Base-by-base conservation (phyloP, 2,329 filamentous ascomycete genomes). In the Catunica adiposa region DNA sequence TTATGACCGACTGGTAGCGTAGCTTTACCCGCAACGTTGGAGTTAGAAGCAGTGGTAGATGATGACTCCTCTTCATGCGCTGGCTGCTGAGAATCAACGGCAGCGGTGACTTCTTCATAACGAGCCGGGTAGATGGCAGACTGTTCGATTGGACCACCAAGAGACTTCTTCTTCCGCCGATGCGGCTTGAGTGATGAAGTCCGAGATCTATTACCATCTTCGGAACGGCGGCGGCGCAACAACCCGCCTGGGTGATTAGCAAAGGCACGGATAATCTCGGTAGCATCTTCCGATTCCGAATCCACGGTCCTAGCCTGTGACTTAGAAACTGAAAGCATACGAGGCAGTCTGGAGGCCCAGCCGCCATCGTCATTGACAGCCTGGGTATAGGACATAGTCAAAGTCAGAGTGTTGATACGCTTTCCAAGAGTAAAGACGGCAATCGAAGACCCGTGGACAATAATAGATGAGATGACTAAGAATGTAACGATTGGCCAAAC, bases 401-500 rank as follows among this genome's bases (percentile, higher is more conserved):
- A 75, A 1, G 87, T 89, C 61, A 98, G 71, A 0, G 92, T 97
- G 70, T 97, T 97, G 77, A 98, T 98, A 59, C 86, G 89, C 69
- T 97, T 98, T 63, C 92, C 92, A 1, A 98, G 79, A 0, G 92
- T 97, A 64, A 98, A 98, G 7, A 98, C 92, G 3, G 92, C 92
- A 62, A 98, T 85, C 0, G 92, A 97, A n/a, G 92, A 97, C 22
- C 92, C 92, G 64, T 98, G 92, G 1, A 98, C 87, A 38, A 97
- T 70, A 63, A 98, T 98, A 11, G 92, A 98, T 2, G 86, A 78
- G 54, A 98, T 86, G 59, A 98, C 90, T 64, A 98, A 73, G 68
- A 98, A 98, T 0, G 87, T 88, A 0, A 86, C 87, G 58, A 98
- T 89, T 0, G 92, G 92, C 92, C 92, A 98, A 51, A 98, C 94